Conservation (phyloP, 192 early-diverging fungal genomes). For the Dissophora ornata region DNA sequence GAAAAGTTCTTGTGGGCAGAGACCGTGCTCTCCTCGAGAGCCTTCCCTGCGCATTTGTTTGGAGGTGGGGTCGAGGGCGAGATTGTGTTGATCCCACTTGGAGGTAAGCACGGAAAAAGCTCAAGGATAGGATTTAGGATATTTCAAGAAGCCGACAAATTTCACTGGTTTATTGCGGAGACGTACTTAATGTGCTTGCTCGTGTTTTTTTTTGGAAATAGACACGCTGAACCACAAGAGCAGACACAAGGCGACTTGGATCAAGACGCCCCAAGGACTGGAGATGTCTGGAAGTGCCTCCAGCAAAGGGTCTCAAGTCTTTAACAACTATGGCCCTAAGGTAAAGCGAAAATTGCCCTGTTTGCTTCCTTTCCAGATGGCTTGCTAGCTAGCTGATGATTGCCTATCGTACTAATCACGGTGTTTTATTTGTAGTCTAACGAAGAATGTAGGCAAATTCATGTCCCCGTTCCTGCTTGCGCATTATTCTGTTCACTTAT, state of each 20-base stretch:
- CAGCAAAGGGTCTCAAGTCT: conserved; percentile 61
- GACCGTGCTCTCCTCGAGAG: conserved; percentile 63
- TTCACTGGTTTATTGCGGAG: neutral
- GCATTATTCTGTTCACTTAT: neutral
- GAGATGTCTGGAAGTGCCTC: conserved; percentile 37
- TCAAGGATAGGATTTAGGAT: neutral
- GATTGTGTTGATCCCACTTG: conserved; percentile 67
- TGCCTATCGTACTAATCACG: neutral
- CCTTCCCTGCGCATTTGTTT: conserved; percentile 69
- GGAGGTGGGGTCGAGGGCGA: conserved; percentile 40
- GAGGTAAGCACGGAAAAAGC: conserved; percentile 16
- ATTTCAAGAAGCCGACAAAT: neutral
- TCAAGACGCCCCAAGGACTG: conserved; percentile 41
- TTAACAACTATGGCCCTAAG: conserved; percentile 80
- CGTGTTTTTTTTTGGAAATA: neutral
- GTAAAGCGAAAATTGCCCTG: conserved; percentile 30
- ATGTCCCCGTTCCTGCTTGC: too few species aligned
- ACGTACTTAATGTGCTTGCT: too few species aligned
- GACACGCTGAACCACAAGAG: conserved; percentile 77
- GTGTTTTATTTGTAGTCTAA: conserved; percentile 71
- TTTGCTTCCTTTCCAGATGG: neutral
- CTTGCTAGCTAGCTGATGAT: conserved; percentile 17
- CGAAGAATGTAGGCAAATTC: conserved; percentile 67
- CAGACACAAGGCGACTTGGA: conserved; percentile 66
- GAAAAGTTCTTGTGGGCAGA: conserved; percentile 72